Evolutionary conservation across 2,329 filamentous ascomycete genomes (phyloP).

Genomic region (Blastomyces gilchristii): DNA sequence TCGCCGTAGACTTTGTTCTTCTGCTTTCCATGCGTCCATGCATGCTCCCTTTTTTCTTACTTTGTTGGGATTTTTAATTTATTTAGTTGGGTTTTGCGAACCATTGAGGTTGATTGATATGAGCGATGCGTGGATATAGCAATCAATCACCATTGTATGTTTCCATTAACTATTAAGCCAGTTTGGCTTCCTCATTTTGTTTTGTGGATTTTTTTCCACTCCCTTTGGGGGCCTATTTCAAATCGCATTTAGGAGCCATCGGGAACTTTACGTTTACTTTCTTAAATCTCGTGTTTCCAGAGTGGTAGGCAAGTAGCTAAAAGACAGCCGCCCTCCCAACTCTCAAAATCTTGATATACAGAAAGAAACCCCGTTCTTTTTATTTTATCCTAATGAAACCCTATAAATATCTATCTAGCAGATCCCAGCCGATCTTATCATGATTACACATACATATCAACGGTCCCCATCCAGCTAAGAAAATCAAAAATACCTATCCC

Average conservation of each 20-base stretch:
- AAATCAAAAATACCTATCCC: not conserved
- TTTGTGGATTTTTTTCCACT: too few relatives aligned
- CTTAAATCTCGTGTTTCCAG: too few relatives aligned
- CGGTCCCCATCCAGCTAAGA: not conserved
- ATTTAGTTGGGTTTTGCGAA: not conserved
- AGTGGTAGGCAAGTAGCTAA: too few relatives aligned
- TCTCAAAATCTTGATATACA: not conserved
- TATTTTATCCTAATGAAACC: not conserved
- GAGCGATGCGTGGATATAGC: not conserved
- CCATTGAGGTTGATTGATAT: not conserved
- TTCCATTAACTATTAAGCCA: too few relatives aligned
- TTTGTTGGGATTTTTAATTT: not conserved
- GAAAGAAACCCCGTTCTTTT: not conserved
- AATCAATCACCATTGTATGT: too few relatives aligned
- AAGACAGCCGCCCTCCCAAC: not conserved
- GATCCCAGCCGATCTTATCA: not conserved
- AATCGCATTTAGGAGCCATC: too few relatives aligned
- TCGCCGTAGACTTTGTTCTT: not conserved
- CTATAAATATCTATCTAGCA: not conserved
- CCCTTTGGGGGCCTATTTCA: too few relatives aligned
- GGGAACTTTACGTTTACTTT: too few relatives aligned
- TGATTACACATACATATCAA: not conserved
- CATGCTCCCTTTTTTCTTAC: not conserved
- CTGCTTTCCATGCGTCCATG: not conserved
- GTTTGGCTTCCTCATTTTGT: too few relatives aligned